Evolutionary conservation across 805 yeast species (phyloP), one percentile per base, ranked within the genome.

Genomic region (Starmerella lactis-condensi): DNA sequence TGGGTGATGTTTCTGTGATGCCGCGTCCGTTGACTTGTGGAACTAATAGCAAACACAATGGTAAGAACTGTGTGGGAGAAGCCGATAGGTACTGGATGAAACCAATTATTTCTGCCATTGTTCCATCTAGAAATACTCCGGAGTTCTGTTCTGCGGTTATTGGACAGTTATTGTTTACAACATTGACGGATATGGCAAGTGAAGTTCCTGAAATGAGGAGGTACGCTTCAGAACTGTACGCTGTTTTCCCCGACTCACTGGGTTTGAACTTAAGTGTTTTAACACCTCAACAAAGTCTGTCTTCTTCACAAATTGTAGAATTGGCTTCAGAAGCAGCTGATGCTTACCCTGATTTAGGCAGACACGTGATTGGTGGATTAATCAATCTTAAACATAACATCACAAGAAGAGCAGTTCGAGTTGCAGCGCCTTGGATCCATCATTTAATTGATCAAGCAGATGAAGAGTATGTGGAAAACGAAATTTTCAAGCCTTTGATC

Each of bases 341-440:
- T 6, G 10, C 17, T 3, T 31, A 30, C 12, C 39, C 39, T 3
- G 37, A 29, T 6, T 17, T 36, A 21, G 38, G 37, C 14, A 6
- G 17, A 3, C 8, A 17, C n/a, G 38, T 36, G 2, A 13, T 23
- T 2, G 3, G 24, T 17, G 17, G 24, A 3, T 21, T 36, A 4
- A 29, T 32, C 7, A 4, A 14, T 2, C 6, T 29, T 18, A 34
- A 32, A 2, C 12, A 19, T 6, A 14, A 13, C n/a, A 36, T 36
- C 14, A 12, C 15, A 10, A 30, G 22, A 5, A 11, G n/a, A 5
- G 37, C 34, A 4, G 39, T 32, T 2, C 21, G 26, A 12, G 13
- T 36, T 3, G 38, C 32, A 2, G 15, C 35, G 12, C 39, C 39
- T 3, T 36, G 39, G 39, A 17, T 34, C 3, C 22, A 29, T 5